Evolutionary conservation across 2,329 filamentous ascomycete species (phyloP).

Genomic region (Thelonectria blattea): DNA sequence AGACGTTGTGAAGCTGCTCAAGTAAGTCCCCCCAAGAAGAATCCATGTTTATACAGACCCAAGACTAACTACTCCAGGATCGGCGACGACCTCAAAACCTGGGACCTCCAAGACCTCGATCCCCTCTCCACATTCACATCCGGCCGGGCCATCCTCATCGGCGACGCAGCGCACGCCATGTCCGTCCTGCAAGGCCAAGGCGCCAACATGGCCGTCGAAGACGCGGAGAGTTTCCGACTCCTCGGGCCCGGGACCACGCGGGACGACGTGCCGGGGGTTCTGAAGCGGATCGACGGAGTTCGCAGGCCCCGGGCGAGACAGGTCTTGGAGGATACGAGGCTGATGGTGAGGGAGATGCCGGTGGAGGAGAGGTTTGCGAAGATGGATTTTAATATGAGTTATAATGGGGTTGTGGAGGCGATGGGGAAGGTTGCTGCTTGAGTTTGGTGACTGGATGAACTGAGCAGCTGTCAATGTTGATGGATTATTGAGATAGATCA

Average conservation of each 20-base stretch:
- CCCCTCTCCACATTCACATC: conserved; percentile 7
- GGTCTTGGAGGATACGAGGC: conserved; percentile 11
- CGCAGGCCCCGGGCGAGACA: conserved; percentile 2
- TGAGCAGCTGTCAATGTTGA: no score
- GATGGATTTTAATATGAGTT: conserved; percentile 18
- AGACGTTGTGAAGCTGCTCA: conserved; percentile 2
- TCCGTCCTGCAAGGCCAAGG: conserved; percentile 10
- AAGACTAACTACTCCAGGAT: neutral
- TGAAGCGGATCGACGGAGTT: conserved; percentile 7
- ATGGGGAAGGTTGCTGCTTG: neutral
- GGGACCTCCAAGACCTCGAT: conserved; percentile 16
- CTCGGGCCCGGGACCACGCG: neutral
- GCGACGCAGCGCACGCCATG: conserved; percentile 14
- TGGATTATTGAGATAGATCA: no score
- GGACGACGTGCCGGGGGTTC: neutral
- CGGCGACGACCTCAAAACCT: conserved; percentile 13
- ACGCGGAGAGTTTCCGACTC: conserved; percentile 15
- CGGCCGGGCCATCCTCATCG: conserved; percentile 1
- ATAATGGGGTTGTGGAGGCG: conserved; percentile 8
- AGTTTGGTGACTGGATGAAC: neutral
- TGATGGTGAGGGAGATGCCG: conserved; percentile 13
- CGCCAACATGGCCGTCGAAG: conserved; percentile 14
- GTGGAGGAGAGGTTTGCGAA: conserved; percentile 14
- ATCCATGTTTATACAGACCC: neutral
- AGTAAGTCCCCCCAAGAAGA: neutral